phyloP scores from a whole-genome alignment of 768 basidiomycete genomes.

The Tylopilus sp. region DNA sequence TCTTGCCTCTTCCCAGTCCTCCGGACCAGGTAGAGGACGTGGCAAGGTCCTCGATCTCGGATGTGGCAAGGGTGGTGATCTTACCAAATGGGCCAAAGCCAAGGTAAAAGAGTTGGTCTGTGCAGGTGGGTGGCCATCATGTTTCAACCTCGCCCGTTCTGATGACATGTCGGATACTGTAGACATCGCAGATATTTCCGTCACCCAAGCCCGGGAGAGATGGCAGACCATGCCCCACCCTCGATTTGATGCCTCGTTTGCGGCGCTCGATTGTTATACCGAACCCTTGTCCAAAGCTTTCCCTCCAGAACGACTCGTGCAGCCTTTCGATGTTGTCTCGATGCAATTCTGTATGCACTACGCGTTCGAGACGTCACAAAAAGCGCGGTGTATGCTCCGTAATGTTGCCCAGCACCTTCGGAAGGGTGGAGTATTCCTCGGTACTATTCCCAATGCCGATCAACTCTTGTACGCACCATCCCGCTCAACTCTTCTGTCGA shows the following conservation, averaged over 20 bases:
- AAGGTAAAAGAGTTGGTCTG: slow-evolving; percentile 75
- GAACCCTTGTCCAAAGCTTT: slow-evolving; percentile 70
- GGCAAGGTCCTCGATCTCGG: slow-evolving; percentile 95
- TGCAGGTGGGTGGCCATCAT: slow-evolving; percentile 55
- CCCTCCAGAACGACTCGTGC: slow-evolving; percentile 51
- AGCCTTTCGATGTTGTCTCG: slow-evolving; percentile 89
- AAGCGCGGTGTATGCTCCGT: slow-evolving; percentile 87
- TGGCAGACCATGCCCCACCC: slow-evolving; percentile 49
- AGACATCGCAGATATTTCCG: slow-evolving; percentile 90
- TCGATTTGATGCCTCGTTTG: slow-evolving; percentile 77
- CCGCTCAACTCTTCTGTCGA: slow-evolving; percentile 1
- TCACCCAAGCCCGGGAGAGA: slow-evolving; percentile 83
- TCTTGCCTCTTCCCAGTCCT: slow-evolving; percentile 41
- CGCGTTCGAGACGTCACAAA: slow-evolving; percentile 88
- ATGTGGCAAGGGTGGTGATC: slow-evolving; percentile 98
- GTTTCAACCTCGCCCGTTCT: background rate
- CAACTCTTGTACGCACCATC: slow-evolving; percentile 65
- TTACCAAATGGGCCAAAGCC: slow-evolving; percentile 93
- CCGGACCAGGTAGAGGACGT: slow-evolving; percentile 26
- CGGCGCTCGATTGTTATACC: slow-evolving; percentile 84
- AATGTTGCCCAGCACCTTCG: slow-evolving; percentile 83
- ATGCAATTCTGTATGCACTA: slow-evolving; percentile 99
- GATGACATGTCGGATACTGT: background rate
- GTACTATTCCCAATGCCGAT: slow-evolving; percentile 92
- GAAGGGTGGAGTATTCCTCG: slow-evolving; percentile 87